phyloP scores from a whole-genome alignment of 1,139 yeast genomes.

The Taphrina confusa region DNA sequence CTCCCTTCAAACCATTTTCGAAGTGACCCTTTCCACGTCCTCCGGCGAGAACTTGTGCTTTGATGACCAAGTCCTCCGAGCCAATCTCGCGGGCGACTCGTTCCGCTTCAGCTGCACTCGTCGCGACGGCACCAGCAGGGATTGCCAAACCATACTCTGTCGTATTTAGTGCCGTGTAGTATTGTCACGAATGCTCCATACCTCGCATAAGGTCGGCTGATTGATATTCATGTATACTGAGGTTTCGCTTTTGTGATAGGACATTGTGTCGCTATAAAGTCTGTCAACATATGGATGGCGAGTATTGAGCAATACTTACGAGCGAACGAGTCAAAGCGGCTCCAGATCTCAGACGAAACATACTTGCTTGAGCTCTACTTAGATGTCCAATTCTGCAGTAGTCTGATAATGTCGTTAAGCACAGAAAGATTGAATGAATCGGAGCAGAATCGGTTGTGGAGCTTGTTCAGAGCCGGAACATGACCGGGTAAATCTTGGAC shows the following conservation, averaged over 20 bases:
- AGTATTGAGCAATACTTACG: background rate
- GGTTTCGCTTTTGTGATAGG: slow-evolving; percentile 53
- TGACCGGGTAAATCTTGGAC: slow-evolving; percentile 8
- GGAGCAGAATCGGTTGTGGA: slow-evolving; percentile 10
- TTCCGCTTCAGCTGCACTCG: slow-evolving; percentile 84
- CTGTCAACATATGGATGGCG: background rate
- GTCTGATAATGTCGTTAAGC: too few relatives aligned
- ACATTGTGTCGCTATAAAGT: slow-evolving; percentile 13
- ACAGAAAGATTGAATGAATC: too few relatives aligned
- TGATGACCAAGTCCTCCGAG: slow-evolving; percentile 76
- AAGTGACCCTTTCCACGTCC: slow-evolving; percentile 99
- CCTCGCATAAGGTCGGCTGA: slow-evolving; percentile 79
- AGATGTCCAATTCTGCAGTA: too few relatives aligned
- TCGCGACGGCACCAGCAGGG: slow-evolving; percentile 89
- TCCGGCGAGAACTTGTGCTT: slow-evolving; percentile 98
- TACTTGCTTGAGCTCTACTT: background rate
- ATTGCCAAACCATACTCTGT: slow-evolving; percentile 77
- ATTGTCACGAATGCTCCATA: slow-evolving; percentile 36
- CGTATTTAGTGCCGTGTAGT: background rate
- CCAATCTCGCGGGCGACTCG: slow-evolving; percentile 65
- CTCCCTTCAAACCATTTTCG: slow-evolving; percentile 93
- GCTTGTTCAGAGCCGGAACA: slow-evolving; percentile 1
- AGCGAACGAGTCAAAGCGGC: background rate
- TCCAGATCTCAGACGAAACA: slow-evolving; percentile 1
- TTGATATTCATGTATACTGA: slow-evolving; percentile 94